Evolutionary conservation across 352 stramenopile genomes (phyloP).

Genomic region (Phytopythium cucurbitacearum): DNA sequence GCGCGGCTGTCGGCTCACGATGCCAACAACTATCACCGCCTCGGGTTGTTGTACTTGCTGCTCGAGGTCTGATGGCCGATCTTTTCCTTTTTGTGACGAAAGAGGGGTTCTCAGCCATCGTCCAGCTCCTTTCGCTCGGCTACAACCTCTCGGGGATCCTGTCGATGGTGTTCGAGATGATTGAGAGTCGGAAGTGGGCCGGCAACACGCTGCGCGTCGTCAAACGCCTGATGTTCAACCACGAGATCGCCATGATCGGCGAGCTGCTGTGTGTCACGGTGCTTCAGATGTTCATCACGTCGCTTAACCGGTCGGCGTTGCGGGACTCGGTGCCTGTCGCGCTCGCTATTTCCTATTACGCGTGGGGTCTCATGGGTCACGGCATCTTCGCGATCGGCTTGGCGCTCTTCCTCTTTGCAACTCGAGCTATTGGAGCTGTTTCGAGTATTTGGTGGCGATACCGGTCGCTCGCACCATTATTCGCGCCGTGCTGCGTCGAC

Average conservation of each 20-base stretch:
- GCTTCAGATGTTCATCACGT: slow-evolving; percentile 22
- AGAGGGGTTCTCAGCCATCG: slow-evolving; percentile 12
- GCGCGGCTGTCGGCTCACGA: slow-evolving; percentile 23
- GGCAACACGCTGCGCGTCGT: slow-evolving; percentile 4
- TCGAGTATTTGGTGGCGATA: slow-evolving; percentile 10
- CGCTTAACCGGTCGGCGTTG: slow-evolving; percentile 20
- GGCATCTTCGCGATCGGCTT: slow-evolving; percentile 21
- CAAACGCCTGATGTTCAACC: slow-evolving; percentile 24
- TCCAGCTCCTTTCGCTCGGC: slow-evolving; percentile 17
- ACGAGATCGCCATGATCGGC: slow-evolving; percentile 20
- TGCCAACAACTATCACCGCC: slow-evolving; percentile 12
- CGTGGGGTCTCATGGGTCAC: slow-evolving; percentile 20
- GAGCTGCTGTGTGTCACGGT: slow-evolving; percentile 12
- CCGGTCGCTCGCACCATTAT: slow-evolving; percentile 1
- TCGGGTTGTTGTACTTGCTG: slow-evolving; percentile 17
- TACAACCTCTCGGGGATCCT: slow-evolving; percentile 22
- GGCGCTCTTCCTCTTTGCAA: slow-evolving; percentile 13
- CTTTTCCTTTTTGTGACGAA: slow-evolving; percentile 24
- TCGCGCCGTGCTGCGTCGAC: slow-evolving; percentile 8
- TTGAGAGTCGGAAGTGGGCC: slow-evolving; percentile 7
- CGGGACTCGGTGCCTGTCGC: slow-evolving; percentile 8
- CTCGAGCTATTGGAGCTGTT: slow-evolving; percentile 15
- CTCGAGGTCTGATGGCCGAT: slow-evolving; percentile 23
- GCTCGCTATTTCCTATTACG: slow-evolving; percentile 20
- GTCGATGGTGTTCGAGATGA: slow-evolving; percentile 19